Conservation (phyloP, 2,329 filamentous ascomycete genomes). For the Seiridium cupressi region DNA sequence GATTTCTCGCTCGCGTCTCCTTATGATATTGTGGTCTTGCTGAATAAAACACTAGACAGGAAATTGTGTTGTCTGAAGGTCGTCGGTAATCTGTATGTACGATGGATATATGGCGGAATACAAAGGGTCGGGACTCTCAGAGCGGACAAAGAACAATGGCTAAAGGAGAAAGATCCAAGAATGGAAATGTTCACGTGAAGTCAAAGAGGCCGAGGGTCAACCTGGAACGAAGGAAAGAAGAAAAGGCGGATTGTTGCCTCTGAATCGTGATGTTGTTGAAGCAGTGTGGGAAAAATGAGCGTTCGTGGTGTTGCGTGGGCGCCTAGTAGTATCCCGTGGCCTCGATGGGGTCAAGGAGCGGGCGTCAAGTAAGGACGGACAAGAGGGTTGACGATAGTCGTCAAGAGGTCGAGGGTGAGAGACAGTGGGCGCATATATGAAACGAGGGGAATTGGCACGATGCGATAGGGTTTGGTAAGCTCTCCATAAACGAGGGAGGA, state of each 20-base stretch:
- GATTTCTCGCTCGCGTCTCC: neutral
- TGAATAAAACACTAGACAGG: constrained; percentile 2
- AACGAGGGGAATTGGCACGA: constrained; percentile 8
- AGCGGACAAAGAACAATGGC: constrained; percentile 10
- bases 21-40: neutral
- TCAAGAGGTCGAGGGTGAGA: neutral
- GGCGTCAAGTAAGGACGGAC: neutral
- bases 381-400: constrained; percentile 4
- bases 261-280: neutral
- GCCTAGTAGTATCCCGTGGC: neutral
- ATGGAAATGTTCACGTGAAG: constrained; percentile 1
- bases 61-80: neutral
- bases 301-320: neutral
- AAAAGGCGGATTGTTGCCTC: neutral
- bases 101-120: constrained; percentile 1
- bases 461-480: constrained; percentile 2
- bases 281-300: neutral
- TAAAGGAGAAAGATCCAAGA: constrained; percentile 1
- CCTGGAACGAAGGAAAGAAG: constrained; percentile 13
- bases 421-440: constrained; percentile 11
- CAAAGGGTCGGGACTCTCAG: constrained; percentile 7
- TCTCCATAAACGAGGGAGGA: constrained; percentile 5
- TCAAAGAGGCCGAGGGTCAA: constrained; percentile 14
- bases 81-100: neutral
- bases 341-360: neutral